These are phyloP conservation scores for Hypoxylon lenormandii DNA, from an alignment of 495 filamentous ascomycete species.

Conservation along the genomic window DNA sequence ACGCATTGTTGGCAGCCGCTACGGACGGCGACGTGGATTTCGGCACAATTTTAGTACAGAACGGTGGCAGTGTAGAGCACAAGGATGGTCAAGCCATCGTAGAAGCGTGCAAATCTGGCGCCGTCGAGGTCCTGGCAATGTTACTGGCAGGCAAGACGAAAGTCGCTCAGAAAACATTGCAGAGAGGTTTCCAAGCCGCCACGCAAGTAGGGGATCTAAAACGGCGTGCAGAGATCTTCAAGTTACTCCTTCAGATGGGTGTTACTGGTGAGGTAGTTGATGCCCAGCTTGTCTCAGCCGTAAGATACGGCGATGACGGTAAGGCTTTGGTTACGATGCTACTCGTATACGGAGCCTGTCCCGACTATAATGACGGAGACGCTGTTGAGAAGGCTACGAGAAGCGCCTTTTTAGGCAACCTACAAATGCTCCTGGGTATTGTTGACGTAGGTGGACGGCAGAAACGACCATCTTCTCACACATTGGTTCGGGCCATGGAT, in stretches of 20 bases:
- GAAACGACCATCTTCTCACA: slow-evolving; percentile 55
- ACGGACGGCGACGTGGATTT: slow-evolving; percentile 60
- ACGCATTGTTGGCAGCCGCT: slow-evolving; percentile 58
- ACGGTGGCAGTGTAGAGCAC: slow-evolving; percentile 59
- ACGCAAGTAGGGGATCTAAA: slow-evolving; percentile 57
- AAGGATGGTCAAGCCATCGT: slow-evolving; percentile 61
- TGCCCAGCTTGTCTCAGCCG: slow-evolving; percentile 58
- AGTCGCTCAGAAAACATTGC: slow-evolving; percentile 52
- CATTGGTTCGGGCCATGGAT: slow-evolving; percentile 58
- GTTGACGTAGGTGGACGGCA: slow-evolving; percentile 43
- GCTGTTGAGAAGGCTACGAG: slow-evolving; percentile 62
- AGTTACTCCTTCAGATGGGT: slow-evolving; percentile 56
- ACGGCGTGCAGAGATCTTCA: slow-evolving; percentile 56
- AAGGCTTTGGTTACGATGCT: slow-evolving; percentile 57
- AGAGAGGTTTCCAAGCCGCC: slow-evolving; percentile 60
- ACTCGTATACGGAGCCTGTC: slow-evolving; percentile 57
- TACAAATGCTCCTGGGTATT: slow-evolving; percentile 61
- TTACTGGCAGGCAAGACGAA: slow-evolving; percentile 51
- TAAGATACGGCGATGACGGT: slow-evolving; percentile 59
- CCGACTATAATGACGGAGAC: slow-evolving; percentile 60
- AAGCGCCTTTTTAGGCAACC: slow-evolving; percentile 56
- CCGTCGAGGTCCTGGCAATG: slow-evolving; percentile 56
- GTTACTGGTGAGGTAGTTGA: slow-evolving; percentile 59
- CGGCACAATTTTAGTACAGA: slow-evolving; percentile 55
- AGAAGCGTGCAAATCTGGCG: slow-evolving; percentile 57